Percentiles rank a stretch among this genome's conserved stretches.
phyloP scores from a whole-genome alignment of 169 alveolate species.

The Cryptosporidium tyzzeri region DNA sequence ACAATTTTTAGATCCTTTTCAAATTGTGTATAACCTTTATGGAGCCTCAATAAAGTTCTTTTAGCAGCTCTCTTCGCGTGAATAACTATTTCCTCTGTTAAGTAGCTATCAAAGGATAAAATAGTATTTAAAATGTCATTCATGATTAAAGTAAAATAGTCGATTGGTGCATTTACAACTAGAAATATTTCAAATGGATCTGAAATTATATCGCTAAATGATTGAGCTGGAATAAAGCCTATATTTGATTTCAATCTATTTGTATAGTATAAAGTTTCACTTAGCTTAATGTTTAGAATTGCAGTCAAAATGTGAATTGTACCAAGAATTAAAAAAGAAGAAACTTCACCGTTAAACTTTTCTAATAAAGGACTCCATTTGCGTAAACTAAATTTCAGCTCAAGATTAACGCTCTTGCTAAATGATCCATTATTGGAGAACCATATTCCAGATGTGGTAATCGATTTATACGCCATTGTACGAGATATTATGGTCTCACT shows the following conservation, averaged over 20 bases:
- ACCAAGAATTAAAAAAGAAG: not conserved
- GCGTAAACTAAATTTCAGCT: not conserved
- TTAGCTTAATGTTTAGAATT: not conserved
- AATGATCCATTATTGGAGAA: slow-evolving; percentile 4
- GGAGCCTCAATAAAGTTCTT: not conserved
- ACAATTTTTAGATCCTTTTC: slow-evolving; percentile 9
- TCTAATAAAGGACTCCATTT: slow-evolving; percentile 19
- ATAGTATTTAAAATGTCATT: not conserved
- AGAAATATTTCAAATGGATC: slow-evolving; percentile 35
- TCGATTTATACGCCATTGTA: slow-evolving; percentile 28
- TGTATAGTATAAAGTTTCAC: not conserved
- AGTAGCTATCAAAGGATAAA: not conserved
- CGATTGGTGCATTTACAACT: not conserved
- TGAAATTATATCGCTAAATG: not conserved
- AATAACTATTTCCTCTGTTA: not conserved
- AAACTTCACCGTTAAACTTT: not conserved
- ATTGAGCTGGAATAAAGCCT: not conserved
- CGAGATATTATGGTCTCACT: not conserved
- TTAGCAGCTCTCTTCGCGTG: not conserved
- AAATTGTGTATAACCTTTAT: not conserved
- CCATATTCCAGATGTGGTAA: slow-evolving; percentile 2
- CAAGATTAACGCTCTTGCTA: not conserved
- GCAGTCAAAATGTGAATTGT: slow-evolving; percentile 15
- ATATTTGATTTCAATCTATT: not conserved
- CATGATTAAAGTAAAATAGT: slow-evolving; percentile 10